Conservation (phyloP, 1,284 basidiomycete species). For the Thecaphora thlaspeos region DNA sequence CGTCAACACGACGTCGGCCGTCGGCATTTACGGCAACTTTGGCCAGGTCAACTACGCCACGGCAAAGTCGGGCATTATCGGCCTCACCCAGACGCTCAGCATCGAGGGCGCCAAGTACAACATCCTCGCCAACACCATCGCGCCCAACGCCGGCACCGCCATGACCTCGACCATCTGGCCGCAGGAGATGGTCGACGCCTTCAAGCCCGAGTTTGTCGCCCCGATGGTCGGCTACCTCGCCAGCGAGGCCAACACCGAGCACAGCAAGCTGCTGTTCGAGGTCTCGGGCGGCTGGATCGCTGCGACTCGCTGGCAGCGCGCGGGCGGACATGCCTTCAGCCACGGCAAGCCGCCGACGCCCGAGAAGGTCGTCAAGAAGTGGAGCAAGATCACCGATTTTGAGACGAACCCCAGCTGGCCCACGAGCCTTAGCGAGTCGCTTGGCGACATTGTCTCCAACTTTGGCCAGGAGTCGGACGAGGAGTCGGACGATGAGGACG, state of each 20-base stretch:
- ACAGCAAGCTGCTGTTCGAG: conserved; percentile 80
- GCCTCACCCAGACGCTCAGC: conserved; percentile 82
- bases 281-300: conserved; percentile 89
- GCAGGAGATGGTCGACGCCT: conserved; percentile 88
- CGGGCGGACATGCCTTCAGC: conserved; percentile 67
- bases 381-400: conserved; percentile 51
- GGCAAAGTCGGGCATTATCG: conserved; percentile 90
- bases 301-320: conserved; percentile 87
- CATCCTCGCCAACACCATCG: conserved; percentile 86
- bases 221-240: conserved; percentile 87
- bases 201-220: conserved; percentile 93
- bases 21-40: conserved; percentile 90
- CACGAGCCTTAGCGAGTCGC: conserved; percentile 45
- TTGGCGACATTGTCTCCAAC: conserved; percentile 53
- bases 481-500: conserved; percentile 38
- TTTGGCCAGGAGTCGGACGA: conserved; percentile 40
- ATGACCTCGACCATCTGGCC: conserved; percentile 65
- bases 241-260: conserved; percentile 73
- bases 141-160: conserved; percentile 74
- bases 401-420: conserved; percentile 56
- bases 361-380: conserved; percentile 52
- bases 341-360: conserved; percentile 47
- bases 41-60: conserved; percentile 77
- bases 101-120: conserved; percentile 86
- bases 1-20: conserved; percentile 86